Percentiles rank a stretch among this genome's conserved stretches.
Conservation (phyloP, 768 basidiomycete species). For the Agrocybe chaxingu region DNA sequence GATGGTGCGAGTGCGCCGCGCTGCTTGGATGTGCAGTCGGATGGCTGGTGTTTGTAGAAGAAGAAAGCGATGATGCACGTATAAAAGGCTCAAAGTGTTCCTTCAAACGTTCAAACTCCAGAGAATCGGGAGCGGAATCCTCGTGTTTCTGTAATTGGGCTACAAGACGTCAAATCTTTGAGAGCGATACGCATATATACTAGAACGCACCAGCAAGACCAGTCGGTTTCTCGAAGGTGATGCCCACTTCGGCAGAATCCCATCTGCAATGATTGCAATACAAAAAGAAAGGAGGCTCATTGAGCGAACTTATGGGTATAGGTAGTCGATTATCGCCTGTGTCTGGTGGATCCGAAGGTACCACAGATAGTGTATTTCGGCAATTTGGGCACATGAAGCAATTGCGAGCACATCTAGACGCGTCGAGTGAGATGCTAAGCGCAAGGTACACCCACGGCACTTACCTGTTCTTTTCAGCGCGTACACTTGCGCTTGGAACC, state of each 20-base stretch:
- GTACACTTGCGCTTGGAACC: conserved; percentile 96
- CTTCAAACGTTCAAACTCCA: conserved; percentile 93
- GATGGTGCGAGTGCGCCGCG: conserved; percentile 62
- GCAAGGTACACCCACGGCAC: conserved; percentile 6
- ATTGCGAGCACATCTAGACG: conserved; percentile 87
- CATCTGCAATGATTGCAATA: conserved; percentile 93
- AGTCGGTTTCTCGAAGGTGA: conserved; percentile 95
- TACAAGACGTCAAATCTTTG: conserved; percentile 27
- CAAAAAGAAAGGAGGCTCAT: conserved; percentile 88
- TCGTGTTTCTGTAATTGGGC: conserved; percentile 90
- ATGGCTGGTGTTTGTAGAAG: conserved; percentile 51
- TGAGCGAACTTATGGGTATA: conserved; percentile 55
- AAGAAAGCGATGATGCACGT: conserved; percentile 74
- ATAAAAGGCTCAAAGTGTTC: conserved; percentile 97
- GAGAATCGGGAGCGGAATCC: conserved; percentile 77
- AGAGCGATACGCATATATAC: background rate
- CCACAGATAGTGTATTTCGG: conserved; percentile 83
- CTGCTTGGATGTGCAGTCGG: conserved; percentile 43
- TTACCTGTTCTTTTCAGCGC: conserved; percentile 95
- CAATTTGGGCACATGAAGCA: conserved; percentile 97
- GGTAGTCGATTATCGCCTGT: conserved; percentile 51
- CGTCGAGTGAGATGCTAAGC: conserved; percentile 3
- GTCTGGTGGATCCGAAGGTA: conserved; percentile 84
- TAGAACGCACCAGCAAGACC: conserved; percentile 77
- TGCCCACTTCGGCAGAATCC: conserved; percentile 89